phyloP scores from a whole-genome alignment of 345 rosid genomes.

The Moricandia arvensis region DNA sequence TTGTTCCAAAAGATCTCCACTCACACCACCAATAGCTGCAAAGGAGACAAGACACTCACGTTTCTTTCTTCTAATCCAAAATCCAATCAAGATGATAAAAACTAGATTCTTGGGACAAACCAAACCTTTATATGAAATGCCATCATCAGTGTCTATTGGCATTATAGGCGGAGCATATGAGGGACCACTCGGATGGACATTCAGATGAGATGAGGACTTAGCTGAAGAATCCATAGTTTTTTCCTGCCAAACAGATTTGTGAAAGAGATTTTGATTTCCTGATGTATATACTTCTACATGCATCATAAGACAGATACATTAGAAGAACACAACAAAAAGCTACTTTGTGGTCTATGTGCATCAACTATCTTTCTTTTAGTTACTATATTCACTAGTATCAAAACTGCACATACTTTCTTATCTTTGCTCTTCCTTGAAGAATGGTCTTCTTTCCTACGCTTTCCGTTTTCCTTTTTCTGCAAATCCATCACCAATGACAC shows the following conservation, averaged over 20 bases:
- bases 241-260: constrained; percentile 50
- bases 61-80: not conserved
- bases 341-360: not conserved
- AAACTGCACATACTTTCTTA: constrained; percentile 54
- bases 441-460: constrained; percentile 81
- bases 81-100: constrained; percentile 4
- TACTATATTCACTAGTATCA: not conserved
- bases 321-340: constrained; percentile 3
- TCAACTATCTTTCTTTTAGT: not conserved
- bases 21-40: constrained; percentile 74
- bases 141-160: constrained; percentile 69
- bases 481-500: constrained; percentile 27
- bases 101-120: constrained; percentile 33
- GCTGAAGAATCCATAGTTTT: constrained; percentile 63
- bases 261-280: not conserved
- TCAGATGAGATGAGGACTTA: constrained; percentile 63
- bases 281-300: not conserved
- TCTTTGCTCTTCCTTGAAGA: constrained; percentile 76
- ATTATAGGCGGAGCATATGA: constrained; percentile 59
- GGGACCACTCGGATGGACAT: constrained; percentile 64
- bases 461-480: constrained; percentile 81
- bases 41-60: constrained; percentile 2
- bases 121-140: constrained; percentile 68
- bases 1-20: constrained; percentile 75
- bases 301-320: not conserved